Evolutionary conservation across 164 flowering plant genomes (phyloP), one percentile per base, ranked within the genome.

Genomic region (Platanus orientalis): DNA sequence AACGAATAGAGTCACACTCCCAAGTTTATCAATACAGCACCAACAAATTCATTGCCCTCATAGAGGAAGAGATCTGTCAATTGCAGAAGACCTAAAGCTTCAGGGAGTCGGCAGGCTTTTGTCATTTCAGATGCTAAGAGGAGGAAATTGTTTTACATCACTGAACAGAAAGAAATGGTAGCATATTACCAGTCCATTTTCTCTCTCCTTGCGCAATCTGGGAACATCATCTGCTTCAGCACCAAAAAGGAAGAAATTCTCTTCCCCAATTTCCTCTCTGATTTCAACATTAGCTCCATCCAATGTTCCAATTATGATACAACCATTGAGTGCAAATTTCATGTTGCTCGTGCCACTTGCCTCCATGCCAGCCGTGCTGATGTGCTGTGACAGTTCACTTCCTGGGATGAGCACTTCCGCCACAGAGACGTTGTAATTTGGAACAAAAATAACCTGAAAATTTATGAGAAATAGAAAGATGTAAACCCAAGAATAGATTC

Each of bases 321-420:
- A 91, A 44, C 99, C 99, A 73, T 95, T 95, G 17, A 95, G 89
- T 17, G 97, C 80, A 75, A 94, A 94, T 72, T 94, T 94, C 99
- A 94, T 94, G 84, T 94, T 94, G 83, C 99, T 91, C 27, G 99
- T 91, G 26, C 99, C 96, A 78, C 99, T 91, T 48, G 99, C 99
- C 67, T 94, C 99, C 99, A 89, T 91, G 49, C 99, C 99, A 12
- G 99, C 97, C 40, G 99, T 94, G 76, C 97, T 91, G 53, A 94
- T 94, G 69, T 94, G 96, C 69, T 94, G 97, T 40, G 99, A 94
- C 21, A 94, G 80, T 80, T 94, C 99, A 74, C 97, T 91, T 72
- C 97, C 99, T 3, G 99, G 99, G 66, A 91, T 89, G 60, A 94
- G 96, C 70, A 89, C 57, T 78, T 94, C 99, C 1, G 97, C 96